phyloP scores from a whole-genome alignment of 2,329 filamentous ascomycete genomes.

The Cladosporium sp. region DNA sequence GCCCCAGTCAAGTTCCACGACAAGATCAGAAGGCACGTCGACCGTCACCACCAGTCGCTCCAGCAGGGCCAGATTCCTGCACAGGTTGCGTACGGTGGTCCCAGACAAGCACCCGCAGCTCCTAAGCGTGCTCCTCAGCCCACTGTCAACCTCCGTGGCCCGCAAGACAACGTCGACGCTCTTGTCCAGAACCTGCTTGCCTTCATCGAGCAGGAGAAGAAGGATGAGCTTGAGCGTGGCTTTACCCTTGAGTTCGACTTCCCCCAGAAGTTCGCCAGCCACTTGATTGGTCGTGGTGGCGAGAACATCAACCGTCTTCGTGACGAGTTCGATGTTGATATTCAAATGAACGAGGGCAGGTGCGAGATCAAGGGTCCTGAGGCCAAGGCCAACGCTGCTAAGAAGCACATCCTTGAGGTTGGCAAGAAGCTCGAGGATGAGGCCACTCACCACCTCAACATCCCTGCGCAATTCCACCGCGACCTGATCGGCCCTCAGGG shows the following conservation, averaged over 20 bases:
- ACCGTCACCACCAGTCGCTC: constrained; percentile 49
- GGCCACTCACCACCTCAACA: constrained; percentile 77
- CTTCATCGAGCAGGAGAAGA: constrained; percentile 82
- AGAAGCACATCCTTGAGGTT: constrained; percentile 72
- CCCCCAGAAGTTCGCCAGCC: constrained; percentile 89
- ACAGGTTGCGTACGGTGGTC: constrained; percentile 48
- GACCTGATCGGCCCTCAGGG: constrained; percentile 89
- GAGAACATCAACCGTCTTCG: constrained; percentile 65
- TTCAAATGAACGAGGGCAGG: constrained; percentile 90
- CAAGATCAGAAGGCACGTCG: constrained; percentile 57
- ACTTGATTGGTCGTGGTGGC: constrained; percentile 64
- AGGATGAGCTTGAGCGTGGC: constrained; percentile 89
- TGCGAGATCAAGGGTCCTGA: constrained; percentile 94
- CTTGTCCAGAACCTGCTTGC: constrained; percentile 67
- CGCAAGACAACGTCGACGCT: constrained; percentile 64
- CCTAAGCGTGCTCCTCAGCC: constrained; percentile 46
- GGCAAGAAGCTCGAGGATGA: constrained; percentile 86
- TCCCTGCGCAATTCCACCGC: constrained; percentile 88
- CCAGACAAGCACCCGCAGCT: constrained; percentile 40
- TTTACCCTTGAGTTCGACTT: constrained; percentile 86
- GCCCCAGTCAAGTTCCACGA: constrained; percentile 59
- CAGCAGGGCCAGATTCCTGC: constrained; percentile 51
- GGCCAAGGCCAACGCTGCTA: constrained; percentile 85
- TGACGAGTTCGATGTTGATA: constrained; percentile 66
- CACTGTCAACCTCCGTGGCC: constrained; percentile 66